phyloP scores from a whole-genome alignment of 495 filamentous ascomycete species.

The Recurvomyces mirabilis region DNA sequence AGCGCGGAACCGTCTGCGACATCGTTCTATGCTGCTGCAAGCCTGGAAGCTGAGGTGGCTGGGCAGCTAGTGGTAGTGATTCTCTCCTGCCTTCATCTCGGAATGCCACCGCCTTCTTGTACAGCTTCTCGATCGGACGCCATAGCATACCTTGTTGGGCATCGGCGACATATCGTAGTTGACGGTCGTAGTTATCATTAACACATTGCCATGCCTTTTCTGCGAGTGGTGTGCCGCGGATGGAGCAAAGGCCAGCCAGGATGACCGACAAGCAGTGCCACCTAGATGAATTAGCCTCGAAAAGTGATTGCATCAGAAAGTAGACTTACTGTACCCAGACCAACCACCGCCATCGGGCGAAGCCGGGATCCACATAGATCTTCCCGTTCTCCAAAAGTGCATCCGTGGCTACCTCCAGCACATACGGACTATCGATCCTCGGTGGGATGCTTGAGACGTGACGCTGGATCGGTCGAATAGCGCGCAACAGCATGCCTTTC shows the following conservation, averaged over 20 bases:
- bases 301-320: no score
- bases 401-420: constrained; percentile 14
- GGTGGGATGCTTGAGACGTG: constrained; percentile 13
- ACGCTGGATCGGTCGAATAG: constrained; percentile 10
- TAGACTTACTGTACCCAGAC: constrained; percentile 19
- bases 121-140: constrained; percentile 20
- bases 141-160: constrained; percentile 18
- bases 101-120: constrained; percentile 16
- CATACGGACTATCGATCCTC: constrained; percentile 16
- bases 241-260: constrained; percentile 17
- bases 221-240: constrained; percentile 14
- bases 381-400: not conserved
- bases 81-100: constrained; percentile 8
- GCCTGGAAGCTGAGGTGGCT: no score
- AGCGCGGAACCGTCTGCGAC: not conserved
- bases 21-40: no score
- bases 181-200: constrained; percentile 9
- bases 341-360: constrained; percentile 12
- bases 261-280: constrained; percentile 19
- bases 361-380: constrained; percentile 8
- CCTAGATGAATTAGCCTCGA: no score
- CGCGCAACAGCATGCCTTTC: constrained; percentile 6
- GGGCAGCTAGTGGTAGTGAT: not conserved
- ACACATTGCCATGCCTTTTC: constrained; percentile 13
- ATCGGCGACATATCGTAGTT: constrained; percentile 10